Percentiles rank a stretch among this genome's conserved stretches.
These are phyloP conservation scores for Grigorovia jiainica DNA, from an alignment of 805 yeast genomes.

Conservation along the genomic window DNA sequence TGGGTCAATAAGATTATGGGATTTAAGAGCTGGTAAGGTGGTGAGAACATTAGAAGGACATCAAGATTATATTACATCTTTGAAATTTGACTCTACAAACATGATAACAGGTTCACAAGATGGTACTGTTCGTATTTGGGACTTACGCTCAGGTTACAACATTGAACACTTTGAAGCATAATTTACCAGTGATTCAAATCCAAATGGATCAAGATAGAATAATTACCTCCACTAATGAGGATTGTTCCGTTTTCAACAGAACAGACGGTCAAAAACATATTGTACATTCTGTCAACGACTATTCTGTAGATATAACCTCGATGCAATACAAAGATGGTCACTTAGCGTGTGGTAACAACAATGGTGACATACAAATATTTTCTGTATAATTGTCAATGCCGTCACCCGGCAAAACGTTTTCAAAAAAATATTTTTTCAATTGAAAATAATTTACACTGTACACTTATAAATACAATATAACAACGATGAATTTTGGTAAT, in stretches of 20 bases:
- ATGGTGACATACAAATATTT: constrained; percentile 59
- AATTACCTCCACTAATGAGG: constrained; percentile 43
- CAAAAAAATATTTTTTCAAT: neutral
- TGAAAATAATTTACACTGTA: neutral
- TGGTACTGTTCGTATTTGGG: constrained; percentile 60
- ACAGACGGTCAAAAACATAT: constrained; percentile 39
- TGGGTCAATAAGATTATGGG: constrained; percentile 70
- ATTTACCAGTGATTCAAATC: constrained; percentile 42
- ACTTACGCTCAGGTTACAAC: constrained; percentile 54
- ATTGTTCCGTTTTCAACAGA: constrained; percentile 45
- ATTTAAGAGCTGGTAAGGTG: constrained; percentile 59
- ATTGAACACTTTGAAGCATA: constrained; percentile 53
- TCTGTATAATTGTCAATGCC: constrained; percentile 32
- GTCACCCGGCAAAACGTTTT: neutral
- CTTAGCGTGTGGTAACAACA: constrained; percentile 51
- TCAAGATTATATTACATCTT: constrained; percentile 54
- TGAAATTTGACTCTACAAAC: constrained; percentile 57
- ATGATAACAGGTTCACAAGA: constrained; percentile 57
- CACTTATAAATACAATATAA: neutral
- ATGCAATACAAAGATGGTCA: constrained; percentile 57
- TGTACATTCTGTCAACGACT: constrained; percentile 36
- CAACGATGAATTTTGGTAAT: constrained; percentile 70
- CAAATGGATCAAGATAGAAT: constrained; percentile 51
- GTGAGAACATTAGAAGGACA: constrained; percentile 55
- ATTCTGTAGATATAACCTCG: constrained; percentile 60